Conservation (phyloP, 2,329 filamentous ascomycete species). For the Venturia carpophila region DNA sequence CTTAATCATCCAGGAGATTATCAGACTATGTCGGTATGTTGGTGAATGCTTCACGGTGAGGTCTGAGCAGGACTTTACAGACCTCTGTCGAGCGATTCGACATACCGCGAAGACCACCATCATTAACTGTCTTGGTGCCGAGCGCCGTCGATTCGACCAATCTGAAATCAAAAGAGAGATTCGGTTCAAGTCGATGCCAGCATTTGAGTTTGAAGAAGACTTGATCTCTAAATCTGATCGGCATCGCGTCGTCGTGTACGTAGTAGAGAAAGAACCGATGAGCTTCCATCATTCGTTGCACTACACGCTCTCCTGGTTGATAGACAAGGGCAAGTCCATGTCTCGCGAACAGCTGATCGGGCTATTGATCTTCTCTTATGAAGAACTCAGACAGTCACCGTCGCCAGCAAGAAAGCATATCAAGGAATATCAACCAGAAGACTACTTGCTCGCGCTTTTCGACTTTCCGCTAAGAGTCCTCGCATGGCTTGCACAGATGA, state of each 20-base stretch:
- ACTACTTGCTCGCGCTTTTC: conserved; percentile 78
- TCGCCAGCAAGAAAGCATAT: conserved; percentile 51
- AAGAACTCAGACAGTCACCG: conserved; percentile 60
- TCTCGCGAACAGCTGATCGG: conserved; percentile 56
- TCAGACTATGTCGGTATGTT: conserved; percentile 80
- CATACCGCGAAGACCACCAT: conserved; percentile 77
- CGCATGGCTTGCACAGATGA: conserved; percentile 96
- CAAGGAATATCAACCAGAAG: conserved; percentile 57
- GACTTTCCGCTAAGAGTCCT: conserved; percentile 91
- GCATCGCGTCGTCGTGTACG: conserved; percentile 72
- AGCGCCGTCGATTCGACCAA: conserved; percentile 74
- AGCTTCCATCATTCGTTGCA: conserved; percentile 97
- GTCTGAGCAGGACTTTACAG: conserved; percentile 54
- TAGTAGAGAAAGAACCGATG: conserved; percentile 81
- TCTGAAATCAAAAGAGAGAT: conserved; percentile 83
- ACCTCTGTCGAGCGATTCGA: conserved; percentile 63
- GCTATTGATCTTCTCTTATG: conserved; percentile 63
- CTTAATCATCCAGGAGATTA: conserved; percentile 89
- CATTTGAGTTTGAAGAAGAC: conserved; percentile 69
- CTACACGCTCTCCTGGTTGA: conserved; percentile 91
- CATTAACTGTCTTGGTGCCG: conserved; percentile 80
- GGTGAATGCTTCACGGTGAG: conserved; percentile 74
- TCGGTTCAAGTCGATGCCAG: conserved; percentile 66
- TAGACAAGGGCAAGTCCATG: conserved; percentile 80
- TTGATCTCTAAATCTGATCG: conserved; percentile 31